Evolutionary conservation across 163 green algal genomes (phyloP), one percentile per base, ranked within the genome.

Genomic region (Volvox carteri): DNA sequence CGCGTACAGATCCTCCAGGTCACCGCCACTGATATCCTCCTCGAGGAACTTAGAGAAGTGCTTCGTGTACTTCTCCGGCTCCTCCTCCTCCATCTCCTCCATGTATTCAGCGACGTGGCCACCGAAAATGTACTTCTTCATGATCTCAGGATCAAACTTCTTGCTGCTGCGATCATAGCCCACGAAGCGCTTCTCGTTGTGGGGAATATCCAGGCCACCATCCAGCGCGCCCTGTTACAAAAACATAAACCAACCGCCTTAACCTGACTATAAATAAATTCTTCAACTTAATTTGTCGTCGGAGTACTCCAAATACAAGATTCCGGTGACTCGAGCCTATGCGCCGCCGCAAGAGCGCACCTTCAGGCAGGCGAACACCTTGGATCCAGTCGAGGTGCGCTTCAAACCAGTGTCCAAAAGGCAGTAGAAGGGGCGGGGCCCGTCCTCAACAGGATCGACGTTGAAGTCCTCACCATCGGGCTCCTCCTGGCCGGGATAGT

Each of bases 161-260:
- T 99, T 99, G 93, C 91, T 90, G 62, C 98, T 95, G 46, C 91
- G 87, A 91, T 96, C 95, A 90, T 98, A 99, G 65, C 98, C 98
- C 50, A 98, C 96, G 93, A 99, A 98, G 84, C 98, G 96, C 97
- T 99, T 99, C 90, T 99, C 98, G 91, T 95, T 98, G 97, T 99
- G 98, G 48, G 98, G 98, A 85, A 99, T 98, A 94, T 99, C 96
- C 86, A 99, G 93, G 81, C 98, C 98, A 80, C 98, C 98, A 90
- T 99, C 98, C 85, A 98, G 92, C 14, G 97, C 98, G 87, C 98
- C 98, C 97, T 99, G 95, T 56, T 33, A 56, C 3, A 23, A 75
- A 67, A 75, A 75, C 46, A 28, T 7, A 72, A 39, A 33, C 60
- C 60, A 14, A 11, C 48, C 14, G 12, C 11, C 14, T 58, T 23